Conservation (phyloP, 208 protist genomes). For the Leishmania aethiopica region DNA sequence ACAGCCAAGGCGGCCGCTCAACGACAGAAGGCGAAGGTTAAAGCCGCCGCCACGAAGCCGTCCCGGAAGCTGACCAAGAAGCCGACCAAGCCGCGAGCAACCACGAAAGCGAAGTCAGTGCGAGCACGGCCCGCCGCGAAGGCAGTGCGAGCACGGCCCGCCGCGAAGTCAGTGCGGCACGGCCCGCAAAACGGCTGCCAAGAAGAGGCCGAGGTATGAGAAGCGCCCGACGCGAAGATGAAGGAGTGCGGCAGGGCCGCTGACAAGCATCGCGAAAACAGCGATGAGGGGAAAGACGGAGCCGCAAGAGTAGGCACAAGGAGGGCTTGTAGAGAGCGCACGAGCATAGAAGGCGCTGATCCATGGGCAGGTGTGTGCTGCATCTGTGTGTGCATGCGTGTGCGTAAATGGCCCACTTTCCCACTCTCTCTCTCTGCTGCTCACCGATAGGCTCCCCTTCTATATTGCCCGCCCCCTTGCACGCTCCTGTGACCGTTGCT, state of each 20-base stretch:
- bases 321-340: neutral
- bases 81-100: neutral
- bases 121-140: neutral
- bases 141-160: neutral
- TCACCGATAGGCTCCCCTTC: neutral
- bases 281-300: neutral
- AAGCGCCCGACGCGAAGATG: neutral
- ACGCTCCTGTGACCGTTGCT: neutral
- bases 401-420: neutral
- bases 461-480: neutral
- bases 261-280: neutral
- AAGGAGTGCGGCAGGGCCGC: neutral
- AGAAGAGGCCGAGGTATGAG: neutral
- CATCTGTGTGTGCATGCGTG: neutral
- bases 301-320: neutral
- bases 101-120: slow-evolving; percentile 4
- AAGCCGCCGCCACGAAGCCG: neutral
- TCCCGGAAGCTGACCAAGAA: neutral
- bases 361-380: neutral
- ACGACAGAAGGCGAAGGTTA: neutral
- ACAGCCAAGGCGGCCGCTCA: neutral
- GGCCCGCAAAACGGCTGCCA: neutral
- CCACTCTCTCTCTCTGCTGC: neutral
- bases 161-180: neutral
- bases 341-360: neutral